Evolutionary conservation across 192 early-diverging fungal species (phyloP).

Genomic region (Gaertneriomyces sp.): DNA sequence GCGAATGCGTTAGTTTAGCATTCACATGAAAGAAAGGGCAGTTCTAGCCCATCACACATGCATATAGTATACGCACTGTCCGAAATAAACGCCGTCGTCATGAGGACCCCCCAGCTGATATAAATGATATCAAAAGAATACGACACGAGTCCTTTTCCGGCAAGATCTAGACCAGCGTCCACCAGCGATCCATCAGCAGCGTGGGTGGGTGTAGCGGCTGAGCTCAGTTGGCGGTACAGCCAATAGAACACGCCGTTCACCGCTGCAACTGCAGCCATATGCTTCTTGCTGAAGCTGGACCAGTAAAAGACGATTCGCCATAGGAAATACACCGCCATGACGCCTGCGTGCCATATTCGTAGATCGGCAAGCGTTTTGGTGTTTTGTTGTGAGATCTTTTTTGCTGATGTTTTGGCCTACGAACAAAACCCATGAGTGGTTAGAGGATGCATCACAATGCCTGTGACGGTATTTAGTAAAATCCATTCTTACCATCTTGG

Average conservation of each 20-base stretch:
- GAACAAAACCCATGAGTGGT: not conserved
- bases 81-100: conserved; percentile 57
- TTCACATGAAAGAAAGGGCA: conserved; percentile 1
- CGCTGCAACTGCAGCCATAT: conserved; percentile 37
- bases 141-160: conserved; percentile 47
- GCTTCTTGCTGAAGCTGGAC: conserved; percentile 43
- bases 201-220: conserved; percentile 45
- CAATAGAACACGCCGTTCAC: conserved; percentile 48
- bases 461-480: no score
- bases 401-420: conserved; percentile 65
- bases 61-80: conserved; percentile 45
- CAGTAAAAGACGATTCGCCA: conserved; percentile 55
- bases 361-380: conserved; percentile 49
- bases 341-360: conserved; percentile 47
- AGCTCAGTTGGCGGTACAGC: conserved; percentile 48
- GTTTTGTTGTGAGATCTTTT: conserved; percentile 60
- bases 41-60: conserved; percentile 24
- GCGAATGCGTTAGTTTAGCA: not conserved
- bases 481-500: no score
- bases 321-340: conserved; percentile 54
- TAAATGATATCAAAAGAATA: conserved; percentile 86
- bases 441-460: no score
- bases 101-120: conserved; percentile 74
- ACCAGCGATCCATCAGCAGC: conserved; percentile 38
- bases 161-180: conserved; percentile 49